Evolutionary conservation across 495 filamentous ascomycete genomes (phyloP), one percentile per base, ranked within the genome.

Genomic region (Cercophora samala): DNA sequence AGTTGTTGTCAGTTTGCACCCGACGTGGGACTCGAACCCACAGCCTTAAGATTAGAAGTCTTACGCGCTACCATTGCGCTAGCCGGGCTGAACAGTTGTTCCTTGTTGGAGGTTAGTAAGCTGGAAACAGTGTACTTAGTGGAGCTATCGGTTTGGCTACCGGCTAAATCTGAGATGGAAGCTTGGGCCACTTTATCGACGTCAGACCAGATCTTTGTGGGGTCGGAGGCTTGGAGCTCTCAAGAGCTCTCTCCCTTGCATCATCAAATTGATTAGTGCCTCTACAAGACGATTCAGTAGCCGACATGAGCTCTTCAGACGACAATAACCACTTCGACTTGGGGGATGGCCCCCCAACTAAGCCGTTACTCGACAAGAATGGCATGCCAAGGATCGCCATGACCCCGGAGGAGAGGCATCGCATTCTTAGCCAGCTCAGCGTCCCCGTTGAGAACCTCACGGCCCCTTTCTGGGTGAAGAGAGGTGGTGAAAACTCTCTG

Each of bases 361-460:
- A 46, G 15, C 37, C 37, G 37, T 46, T 46, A 1, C 37, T 46
- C 37, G 37, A 46, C 37, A 46, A 46, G 15, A 46, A 46, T 46
- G 37, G 37, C 37, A 46, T 46, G 37, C 37, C 37, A 46, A 46
- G 37, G 13, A 29, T 60, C 2, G 0, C 1, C 3, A 2, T 64
- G 17, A 64, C 24, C 0, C 37, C 18, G 13, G 21, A 29, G 1
- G 59, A 69, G 21, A 26, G 8, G 19, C 32, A 66, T 18, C 64
- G 25, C 25, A 46, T 26, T 1, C 18, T 68, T 37, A 56, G 21
- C 0, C 42, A 68, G 60, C 66, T 69, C 24, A 63, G 64, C 61
- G 11, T 61, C 17, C 62, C 66, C 25, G 66, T 65, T 32, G 70
- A 72, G n/a, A 22, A 13, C 55, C 66, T 74, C 8, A 70, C 72